Evolutionary conservation across 345 rosid genomes (phyloP), one percentile per base, ranked within the genome.

Genomic region (Gossypium arboreum): DNA sequence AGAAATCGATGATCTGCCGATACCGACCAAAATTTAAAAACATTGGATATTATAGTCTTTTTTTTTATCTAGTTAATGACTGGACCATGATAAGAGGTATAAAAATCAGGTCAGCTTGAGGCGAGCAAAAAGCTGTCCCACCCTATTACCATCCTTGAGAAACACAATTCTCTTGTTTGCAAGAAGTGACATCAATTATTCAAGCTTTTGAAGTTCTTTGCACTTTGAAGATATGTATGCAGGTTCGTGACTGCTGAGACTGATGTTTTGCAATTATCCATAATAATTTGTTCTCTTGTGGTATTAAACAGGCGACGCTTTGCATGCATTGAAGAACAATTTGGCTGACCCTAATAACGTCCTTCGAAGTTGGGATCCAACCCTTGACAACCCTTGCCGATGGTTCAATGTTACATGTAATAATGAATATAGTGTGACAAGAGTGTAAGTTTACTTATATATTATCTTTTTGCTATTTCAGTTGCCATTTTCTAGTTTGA

Each of bases 331-430:
- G 78, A 94, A 83, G 87, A 79, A 73, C 62, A 88, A 80, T 77
- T 82, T 94, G 69, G 73, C 73, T n/a, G 97, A 92, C 82, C 98
- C 94, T 76, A 85, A 88, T 77, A 89, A 81, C 55, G 87, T 86
- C 71, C 82, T 93, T 57, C 89, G 89, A 72, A 91, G 92, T 83
- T 93, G 98, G 97, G 93, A 91, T 82, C 43, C 94, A 43, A 86
- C 97, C 72, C 92, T 86, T 68, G 89, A 83, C 71, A 88, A 79
- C 81, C 98, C 97, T 7, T 93, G 97, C 85, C 86, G 91, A 27
- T 93, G 98, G 98, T 88, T 84, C 77, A 91, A 90, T 74, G 88
- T 93, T 55, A 91, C 97, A 50, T 93, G 98, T 86, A 90, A 83
- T 76, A 82, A 68, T 78, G 88, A 91, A 27, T 83, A 76, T 70